Base-by-base conservation (phyloP, 2,329 filamentous ascomycete species). In the Pseudogymnoascus sp. region DNA sequence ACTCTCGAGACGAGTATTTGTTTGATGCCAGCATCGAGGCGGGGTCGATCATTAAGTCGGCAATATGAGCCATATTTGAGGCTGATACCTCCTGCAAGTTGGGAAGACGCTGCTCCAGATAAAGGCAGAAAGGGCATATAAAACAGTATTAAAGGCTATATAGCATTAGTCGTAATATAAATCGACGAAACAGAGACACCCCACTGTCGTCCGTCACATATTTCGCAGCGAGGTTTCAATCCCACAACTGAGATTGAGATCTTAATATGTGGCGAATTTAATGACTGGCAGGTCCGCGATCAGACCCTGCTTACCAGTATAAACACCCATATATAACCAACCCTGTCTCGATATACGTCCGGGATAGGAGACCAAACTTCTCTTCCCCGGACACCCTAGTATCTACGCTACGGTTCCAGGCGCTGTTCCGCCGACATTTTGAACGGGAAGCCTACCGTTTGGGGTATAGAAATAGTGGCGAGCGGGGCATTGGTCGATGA, bases 41-140 rank as follows among this genome's bases (percentile, higher is more conserved):
- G 50, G 66, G 59, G 47, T 80, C 78, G 68, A 80, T 75, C 75
- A 86, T 78, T 72, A 83, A 85, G 69, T 77, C 80, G 72, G 80
- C 82, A 74, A 86, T 86, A 73, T 87, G 84, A 75, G 83, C 82
- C 84, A 86, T 86, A 63, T 65, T 37, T 40, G 59, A 42, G 59
- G 33, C 59, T 60, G 59, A 40, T 60, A 33, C 28, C 25, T 56
- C 50, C 16, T 56, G 50, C 25, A 18, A 56, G 50, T 56, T 56
- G 50, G 50, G 50, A 33, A 33, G n/a, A 12, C 47, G 25, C 28
- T 56, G 50, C 50, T 56, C 28, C 50, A 56, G 50, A 56, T 56
- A 56, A 56, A 56, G 25, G n/a, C 50, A 56, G 5, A 56, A 56
- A 33, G 50, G 50, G 50, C 47, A 56, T 56, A 56, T 11, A 33